Evolutionary conservation across 306 rosid species (phyloP).

Genomic region (Prunus dulcis): DNA sequence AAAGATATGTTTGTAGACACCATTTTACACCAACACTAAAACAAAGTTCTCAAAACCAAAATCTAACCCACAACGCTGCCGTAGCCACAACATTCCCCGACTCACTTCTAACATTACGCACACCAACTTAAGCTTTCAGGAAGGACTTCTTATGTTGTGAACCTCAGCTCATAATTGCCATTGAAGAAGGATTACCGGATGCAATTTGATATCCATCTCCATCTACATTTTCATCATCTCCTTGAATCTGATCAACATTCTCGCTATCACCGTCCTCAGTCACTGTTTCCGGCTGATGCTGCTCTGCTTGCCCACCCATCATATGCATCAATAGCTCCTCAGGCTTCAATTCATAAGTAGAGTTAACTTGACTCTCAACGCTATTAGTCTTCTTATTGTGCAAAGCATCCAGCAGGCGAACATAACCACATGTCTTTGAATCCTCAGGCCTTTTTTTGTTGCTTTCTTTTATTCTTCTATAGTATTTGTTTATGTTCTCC

Average conservation of each 20-base stretch:
- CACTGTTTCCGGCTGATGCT: conserved; percentile 27
- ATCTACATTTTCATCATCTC: conserved; percentile 28
- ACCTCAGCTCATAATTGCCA: conserved; percentile 40
- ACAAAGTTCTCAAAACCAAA: conserved; percentile 1
- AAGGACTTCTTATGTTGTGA: neutral
- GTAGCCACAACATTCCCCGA: neutral
- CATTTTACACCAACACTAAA: conserved; percentile 8
- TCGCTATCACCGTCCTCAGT: conserved; percentile 43
- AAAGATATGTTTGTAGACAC: neutral
- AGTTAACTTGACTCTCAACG: conserved; percentile 29
- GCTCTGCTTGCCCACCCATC: conserved; percentile 51
- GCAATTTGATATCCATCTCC: conserved; percentile 34
- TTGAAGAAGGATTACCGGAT: conserved; percentile 28
- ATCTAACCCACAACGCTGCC: conserved; percentile 1
- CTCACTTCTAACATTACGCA: neutral
- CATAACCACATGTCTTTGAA: conserved; percentile 81
- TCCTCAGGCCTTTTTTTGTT: conserved; percentile 62
- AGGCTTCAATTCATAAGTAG: conserved; percentile 52
- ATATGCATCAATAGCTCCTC: conserved; percentile 84
- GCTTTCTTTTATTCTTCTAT: conserved; percentile 73
- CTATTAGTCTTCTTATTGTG: conserved; percentile 45
- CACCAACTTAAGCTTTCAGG: conserved; percentile 9
- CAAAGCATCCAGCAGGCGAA: conserved; percentile 63
- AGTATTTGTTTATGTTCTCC: conserved; percentile 96
- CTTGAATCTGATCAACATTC: conserved; percentile 31